phyloP scores from a whole-genome alignment of 768 basidiomycete species.

The Hypholoma sublateritium region DNA sequence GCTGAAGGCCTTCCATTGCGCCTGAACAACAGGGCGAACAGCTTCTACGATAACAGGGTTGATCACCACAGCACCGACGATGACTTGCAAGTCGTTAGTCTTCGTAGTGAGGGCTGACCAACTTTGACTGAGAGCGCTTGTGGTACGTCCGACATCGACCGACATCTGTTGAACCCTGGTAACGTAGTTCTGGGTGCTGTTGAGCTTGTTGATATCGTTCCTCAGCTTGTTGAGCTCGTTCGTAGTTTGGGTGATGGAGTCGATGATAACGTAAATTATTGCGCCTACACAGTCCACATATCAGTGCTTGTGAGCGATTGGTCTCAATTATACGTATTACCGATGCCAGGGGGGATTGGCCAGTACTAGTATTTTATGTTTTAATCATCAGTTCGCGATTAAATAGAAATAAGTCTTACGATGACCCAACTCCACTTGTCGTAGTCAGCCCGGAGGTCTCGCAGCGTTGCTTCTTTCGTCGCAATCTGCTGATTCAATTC shows the following conservation, averaged over 20 bases:
- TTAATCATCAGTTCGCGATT: not conserved
- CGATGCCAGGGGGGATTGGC: not conserved
- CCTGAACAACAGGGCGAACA: not conserved
- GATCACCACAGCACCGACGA: not conserved
- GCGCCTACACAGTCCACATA: not conserved
- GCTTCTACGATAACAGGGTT: not conserved
- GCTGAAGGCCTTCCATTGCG: not conserved
- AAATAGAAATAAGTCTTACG: not conserved
- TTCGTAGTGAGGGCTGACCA: not conserved
- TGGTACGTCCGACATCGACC: not conserved
- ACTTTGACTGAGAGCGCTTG: not conserved
- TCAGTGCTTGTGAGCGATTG: not conserved
- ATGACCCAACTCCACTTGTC: not conserved
- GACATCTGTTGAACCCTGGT: not conserved
- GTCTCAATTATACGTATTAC: not conserved
- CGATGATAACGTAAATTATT: not conserved
- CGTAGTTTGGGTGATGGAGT: not conserved
- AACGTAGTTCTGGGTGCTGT: not conserved
- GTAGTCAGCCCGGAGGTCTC: not conserved
- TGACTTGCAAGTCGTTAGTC: not conserved
- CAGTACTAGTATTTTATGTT: not conserved
- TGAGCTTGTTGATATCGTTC: not conserved
- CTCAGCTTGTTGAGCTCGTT: not conserved
- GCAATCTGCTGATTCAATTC: not conserved
- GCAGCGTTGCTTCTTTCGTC: not conserved